Percentiles rank a stretch among this genome's conserved stretches.
phyloP scores from a whole-genome alignment of 2,329 filamentous ascomycete genomes.

The Ceratocystiopsis sp. region DNA sequence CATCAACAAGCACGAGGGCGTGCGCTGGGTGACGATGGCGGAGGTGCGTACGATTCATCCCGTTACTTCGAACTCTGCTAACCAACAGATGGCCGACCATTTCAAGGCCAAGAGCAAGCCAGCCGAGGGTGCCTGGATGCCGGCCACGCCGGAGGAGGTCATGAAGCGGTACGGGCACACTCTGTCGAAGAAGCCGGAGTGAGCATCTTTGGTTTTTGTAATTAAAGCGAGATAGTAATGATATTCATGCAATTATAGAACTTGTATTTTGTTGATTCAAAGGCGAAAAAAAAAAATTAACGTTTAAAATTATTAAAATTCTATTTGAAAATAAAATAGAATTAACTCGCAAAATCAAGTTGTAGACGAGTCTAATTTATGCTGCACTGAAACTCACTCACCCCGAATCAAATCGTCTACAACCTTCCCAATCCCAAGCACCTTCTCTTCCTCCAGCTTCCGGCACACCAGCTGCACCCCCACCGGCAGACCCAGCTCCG shows the following conservation, averaged over 20 bases:
- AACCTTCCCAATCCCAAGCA: conserved; percentile 25
- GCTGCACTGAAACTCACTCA: too few relatives aligned
- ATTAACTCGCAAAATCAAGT: too few relatives aligned
- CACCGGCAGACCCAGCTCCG: conserved; percentile 25
- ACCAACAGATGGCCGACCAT: conserved; percentile 51
- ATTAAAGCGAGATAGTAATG: too few relatives aligned
- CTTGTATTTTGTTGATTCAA: too few relatives aligned
- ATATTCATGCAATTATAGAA: too few relatives aligned
- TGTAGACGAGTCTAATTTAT: too few relatives aligned
- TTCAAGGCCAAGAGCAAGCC: conserved; percentile 50
- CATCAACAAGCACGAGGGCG: conserved; percentile 15
- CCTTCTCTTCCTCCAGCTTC: conserved; percentile 36
- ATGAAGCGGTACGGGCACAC: conserved; percentile 20
- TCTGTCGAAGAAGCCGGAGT: neutral
- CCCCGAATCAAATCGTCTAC: conserved; percentile 12
- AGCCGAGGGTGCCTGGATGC: conserved; percentile 42
- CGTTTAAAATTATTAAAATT: too few relatives aligned
- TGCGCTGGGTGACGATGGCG: conserved; percentile 48
- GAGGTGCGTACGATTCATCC: conserved; percentile 3
- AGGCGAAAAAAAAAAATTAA: too few relatives aligned
- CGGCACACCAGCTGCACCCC: conserved; percentile 34
- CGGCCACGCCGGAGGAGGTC: conserved; percentile 35
- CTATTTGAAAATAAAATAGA: too few relatives aligned
- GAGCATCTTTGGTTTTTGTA: too few relatives aligned
- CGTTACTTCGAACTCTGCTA: conserved; percentile 22